Evolutionary conservation across 306 rosid genomes (phyloP).

Genomic region (Rubus parviflorus): DNA sequence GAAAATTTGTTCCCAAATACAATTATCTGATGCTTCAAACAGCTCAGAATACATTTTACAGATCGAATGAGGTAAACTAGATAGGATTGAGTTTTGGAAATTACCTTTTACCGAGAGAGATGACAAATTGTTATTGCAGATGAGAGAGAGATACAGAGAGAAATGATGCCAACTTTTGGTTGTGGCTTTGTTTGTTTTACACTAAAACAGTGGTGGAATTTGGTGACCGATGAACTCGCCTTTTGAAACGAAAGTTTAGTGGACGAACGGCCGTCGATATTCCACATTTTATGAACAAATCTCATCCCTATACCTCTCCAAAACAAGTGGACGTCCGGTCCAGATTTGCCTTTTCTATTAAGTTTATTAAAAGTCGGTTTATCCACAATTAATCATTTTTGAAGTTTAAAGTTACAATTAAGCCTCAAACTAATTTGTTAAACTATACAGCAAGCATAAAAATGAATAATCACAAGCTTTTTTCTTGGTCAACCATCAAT

Average conservation of each 20-base stretch:
- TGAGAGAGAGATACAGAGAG: not conserved
- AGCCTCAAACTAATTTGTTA: too few species aligned
- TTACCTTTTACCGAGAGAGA: slow-evolving; percentile 10
- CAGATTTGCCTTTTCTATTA: not conserved
- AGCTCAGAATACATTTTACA: not conserved
- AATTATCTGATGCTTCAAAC: slow-evolving; percentile 2
- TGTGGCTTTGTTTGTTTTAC: not conserved
- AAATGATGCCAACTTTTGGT: not conserved
- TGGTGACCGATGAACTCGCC: slow-evolving; percentile 17
- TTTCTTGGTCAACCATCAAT: too few species aligned
- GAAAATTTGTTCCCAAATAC: not conserved
- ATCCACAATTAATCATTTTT: too few species aligned
- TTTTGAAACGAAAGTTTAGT: slow-evolving; percentile 15
- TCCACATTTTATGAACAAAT: slow-evolving; percentile 3
- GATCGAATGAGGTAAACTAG: not conserved
- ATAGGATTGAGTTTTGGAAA: not conserved
- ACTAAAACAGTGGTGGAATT: not conserved
- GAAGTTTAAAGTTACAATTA: too few species aligned
- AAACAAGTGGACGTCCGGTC: not conserved
- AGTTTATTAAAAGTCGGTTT: not conserved
- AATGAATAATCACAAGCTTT: too few species aligned
- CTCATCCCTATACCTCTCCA: not conserved
- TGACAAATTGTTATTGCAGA: not conserved
- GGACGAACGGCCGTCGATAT: slow-evolving; percentile 9
- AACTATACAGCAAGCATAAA: too few species aligned